Conservation (phyloP, 257 asterid genomes). For the Eustoma russellianum region DNA sequence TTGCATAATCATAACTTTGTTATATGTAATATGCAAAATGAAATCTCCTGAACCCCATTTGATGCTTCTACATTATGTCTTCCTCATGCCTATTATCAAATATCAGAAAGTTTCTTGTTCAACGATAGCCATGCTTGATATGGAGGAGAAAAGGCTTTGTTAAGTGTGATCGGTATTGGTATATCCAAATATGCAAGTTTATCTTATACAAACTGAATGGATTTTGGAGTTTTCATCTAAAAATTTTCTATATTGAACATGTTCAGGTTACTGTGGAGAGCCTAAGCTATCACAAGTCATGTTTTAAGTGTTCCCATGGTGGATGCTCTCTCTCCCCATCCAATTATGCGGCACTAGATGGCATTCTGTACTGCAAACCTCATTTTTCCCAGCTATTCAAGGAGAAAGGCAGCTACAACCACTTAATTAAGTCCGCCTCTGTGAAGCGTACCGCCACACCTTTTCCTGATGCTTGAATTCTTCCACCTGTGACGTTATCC, state of each 20-base stretch:
- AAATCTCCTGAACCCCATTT: no score
- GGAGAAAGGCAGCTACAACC: conserved; percentile 95
- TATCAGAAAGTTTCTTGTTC: no score
- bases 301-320: conserved; percentile 92
- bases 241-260: not conserved
- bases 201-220: not conserved
- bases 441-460: conserved; percentile 52
- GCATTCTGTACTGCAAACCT: conserved; percentile 84
- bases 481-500: no score
- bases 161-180: no score
- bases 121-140: no score
- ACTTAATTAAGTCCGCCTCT: conserved; percentile 71
- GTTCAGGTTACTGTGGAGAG: conserved; percentile 78
- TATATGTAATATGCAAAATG: no score
- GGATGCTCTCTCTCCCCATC: conserved; percentile 90
- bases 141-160: no score
- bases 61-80: no score
- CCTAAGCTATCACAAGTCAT: conserved; percentile 87
- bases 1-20: no score
- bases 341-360: conserved; percentile 82
- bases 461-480: conserved; percentile 48
- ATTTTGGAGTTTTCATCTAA: not conserved
- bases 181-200: not conserved
- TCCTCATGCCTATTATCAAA: no score
- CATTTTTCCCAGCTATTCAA: conserved; percentile 93